Evolutionary conservation across 225 moss, liverwort and hornwort genomes (phyloP).

Genomic region (Bryoerythrophyllum caledonicum): DNA sequence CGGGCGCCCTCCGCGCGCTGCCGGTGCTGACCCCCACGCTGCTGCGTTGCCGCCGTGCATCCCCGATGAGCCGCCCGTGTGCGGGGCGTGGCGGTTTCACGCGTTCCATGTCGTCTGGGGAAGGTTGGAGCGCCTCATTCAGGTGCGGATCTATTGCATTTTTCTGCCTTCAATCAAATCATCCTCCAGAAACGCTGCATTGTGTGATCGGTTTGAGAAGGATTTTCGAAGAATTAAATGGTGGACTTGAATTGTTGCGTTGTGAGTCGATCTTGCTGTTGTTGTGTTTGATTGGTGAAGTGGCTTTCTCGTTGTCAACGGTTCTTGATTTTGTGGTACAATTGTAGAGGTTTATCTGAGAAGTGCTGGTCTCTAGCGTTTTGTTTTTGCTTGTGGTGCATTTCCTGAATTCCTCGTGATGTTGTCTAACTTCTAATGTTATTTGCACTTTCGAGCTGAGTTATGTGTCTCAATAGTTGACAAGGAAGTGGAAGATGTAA

Average conservation of each 20-base stretch:
- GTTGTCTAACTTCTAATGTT: background rate
- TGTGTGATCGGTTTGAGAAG: background rate
- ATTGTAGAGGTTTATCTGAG: too few relatives aligned
- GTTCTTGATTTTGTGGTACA: too few relatives aligned
- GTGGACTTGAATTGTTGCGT: too few relatives aligned
- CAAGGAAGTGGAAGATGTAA: background rate
- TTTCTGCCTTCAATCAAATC: background rate
- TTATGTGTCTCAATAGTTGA: background rate
- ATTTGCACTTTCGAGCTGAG: background rate
- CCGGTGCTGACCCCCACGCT: background rate
- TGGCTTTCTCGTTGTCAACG: background rate
- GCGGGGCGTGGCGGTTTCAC: slow-evolving; percentile 57
- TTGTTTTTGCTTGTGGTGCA: background rate
- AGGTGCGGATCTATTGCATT: slow-evolving; percentile 42
- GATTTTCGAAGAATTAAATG: background rate
- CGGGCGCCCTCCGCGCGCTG: slow-evolving; percentile 31
- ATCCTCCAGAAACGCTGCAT: background rate
- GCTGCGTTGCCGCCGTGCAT: slow-evolving; percentile 43
- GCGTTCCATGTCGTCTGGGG: slow-evolving; percentile 80
- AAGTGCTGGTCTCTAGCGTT: background rate
- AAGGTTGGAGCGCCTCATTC: slow-evolving; percentile 65
- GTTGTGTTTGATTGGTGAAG: background rate
- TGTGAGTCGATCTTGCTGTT: background rate
- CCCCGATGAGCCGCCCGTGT: slow-evolving; percentile 53
- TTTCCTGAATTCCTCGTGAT: background rate